phyloP scores from a whole-genome alignment of 1,139 yeast genomes.

The Saccharomyces hybrid region DNA sequence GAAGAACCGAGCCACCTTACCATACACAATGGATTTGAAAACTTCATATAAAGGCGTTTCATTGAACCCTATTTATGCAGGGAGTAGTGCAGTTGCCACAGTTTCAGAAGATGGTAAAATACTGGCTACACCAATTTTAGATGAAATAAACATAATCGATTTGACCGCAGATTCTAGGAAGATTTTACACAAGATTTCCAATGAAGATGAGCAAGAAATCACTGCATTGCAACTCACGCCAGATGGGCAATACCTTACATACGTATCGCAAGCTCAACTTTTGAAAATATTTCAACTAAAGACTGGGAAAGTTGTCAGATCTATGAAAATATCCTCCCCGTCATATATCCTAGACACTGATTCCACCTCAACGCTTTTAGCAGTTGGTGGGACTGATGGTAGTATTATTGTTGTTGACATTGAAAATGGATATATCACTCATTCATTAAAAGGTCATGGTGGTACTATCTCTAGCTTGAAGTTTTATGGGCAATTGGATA shows the following conservation, averaged over 20 bases:
- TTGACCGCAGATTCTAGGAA: constrained; percentile 39
- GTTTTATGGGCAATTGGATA: constrained; percentile 66
- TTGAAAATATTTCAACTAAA: constrained; percentile 48
- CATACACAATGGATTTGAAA: constrained; percentile 27
- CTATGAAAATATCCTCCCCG: constrained; percentile 62
- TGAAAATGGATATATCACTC: constrained; percentile 81
- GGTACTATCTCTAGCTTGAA: constrained; percentile 75
- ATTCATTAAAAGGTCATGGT: constrained; percentile 88
- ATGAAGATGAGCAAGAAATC: constrained; percentile 71
- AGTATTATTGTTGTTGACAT: constrained; percentile 87
- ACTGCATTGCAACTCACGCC: constrained; percentile 73
- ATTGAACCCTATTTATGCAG: constrained; percentile 73
- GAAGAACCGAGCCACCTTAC: constrained; percentile 6
- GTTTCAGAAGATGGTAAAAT: constrained; percentile 55
- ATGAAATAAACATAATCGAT: constrained; percentile 66
- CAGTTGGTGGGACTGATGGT: constrained; percentile 95
- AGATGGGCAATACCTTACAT: constrained; percentile 61
- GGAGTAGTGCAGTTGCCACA: constrained; percentile 66
- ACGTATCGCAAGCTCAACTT: constrained; percentile 78
- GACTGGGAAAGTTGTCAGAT: constrained; percentile 42
- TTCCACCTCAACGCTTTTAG: constrained; percentile 76
- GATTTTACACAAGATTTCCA: constrained; percentile 56
- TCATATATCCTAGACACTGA: constrained; percentile 74
- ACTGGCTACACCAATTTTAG: constrained; percentile 73
- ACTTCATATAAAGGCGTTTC: constrained; percentile 39